A percentile compares a stretch with the other conserved stretches of the same genome.
These are phyloP conservation scores for Salinomyces thailandicus DNA, from an alignment of 2,329 filamentous ascomycete species.

Conservation along the genomic window DNA sequence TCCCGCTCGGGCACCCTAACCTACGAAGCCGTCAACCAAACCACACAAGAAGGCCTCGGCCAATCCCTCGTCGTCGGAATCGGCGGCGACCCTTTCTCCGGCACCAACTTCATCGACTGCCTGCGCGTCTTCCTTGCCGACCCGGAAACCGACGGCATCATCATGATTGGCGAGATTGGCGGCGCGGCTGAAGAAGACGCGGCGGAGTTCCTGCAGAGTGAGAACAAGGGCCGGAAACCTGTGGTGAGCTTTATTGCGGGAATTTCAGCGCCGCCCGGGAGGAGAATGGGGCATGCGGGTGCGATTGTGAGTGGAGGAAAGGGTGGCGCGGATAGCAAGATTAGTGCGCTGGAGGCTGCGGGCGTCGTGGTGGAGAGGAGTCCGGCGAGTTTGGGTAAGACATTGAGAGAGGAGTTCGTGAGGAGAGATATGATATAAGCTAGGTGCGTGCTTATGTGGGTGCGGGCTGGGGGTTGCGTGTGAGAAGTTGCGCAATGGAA, in stretches of 20 bases:
- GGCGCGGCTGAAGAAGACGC: conserved; percentile 96
- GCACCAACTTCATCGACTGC: conserved; percentile 99
- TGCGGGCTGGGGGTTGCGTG: too few relatives aligned
- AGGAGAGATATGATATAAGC: conserved; percentile 84
- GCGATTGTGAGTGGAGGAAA: conserved; percentile 96
- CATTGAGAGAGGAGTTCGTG: conserved; percentile 89
- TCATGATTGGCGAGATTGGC: conserved; percentile 99
- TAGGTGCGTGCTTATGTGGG: too few relatives aligned
- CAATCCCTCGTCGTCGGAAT: conserved; percentile 98
- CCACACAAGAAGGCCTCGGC: conserved; percentile 88
- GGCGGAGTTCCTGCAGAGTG: conserved; percentile 83
- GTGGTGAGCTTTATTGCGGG: conserved; percentile 97
- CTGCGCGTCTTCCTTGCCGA: conserved; percentile 94
- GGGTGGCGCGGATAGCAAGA: conserved; percentile 97
- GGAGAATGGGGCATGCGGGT: conserved; percentile 97
- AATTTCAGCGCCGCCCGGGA: conserved; percentile 90
- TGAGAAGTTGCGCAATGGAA: too few relatives aligned
- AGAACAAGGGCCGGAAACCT: conserved; percentile 90
- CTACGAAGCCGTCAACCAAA: conserved; percentile 99
- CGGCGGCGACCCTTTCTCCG: conserved; percentile 95
- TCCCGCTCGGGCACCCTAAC: conserved; percentile 96
- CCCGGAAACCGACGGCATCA: conserved; percentile 94
- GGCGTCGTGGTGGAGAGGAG: conserved; percentile 95
- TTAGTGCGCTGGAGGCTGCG: conserved; percentile 80
- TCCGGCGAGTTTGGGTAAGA: conserved; percentile 84